Percentiles rank a stretch among this genome's conserved stretches.
Conservation (phyloP, 1,284 basidiomycete genomes). For the Moesziomyces globuligerus region DNA sequence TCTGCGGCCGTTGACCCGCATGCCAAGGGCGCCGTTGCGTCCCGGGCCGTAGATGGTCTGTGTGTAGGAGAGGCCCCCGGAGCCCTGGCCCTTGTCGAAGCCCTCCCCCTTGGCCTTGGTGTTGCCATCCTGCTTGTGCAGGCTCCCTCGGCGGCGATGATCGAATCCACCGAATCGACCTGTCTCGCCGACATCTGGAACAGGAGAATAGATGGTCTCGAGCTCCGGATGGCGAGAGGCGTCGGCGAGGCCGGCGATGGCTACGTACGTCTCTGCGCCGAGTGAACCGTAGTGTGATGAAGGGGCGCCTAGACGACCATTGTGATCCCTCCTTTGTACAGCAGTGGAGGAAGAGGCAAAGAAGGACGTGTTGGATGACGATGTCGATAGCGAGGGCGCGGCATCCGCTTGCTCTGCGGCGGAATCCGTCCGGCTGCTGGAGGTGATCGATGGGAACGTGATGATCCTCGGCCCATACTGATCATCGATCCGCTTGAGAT, state of each 20-base stretch:
- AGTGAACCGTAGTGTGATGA: slow-evolving; percentile 13
- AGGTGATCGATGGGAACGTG: slow-evolving; percentile 38
- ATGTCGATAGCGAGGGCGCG: slow-evolving; percentile 10
- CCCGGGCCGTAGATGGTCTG: slow-evolving; percentile 60
- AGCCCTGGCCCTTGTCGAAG: neutral
- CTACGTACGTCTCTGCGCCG: slow-evolving; percentile 46
- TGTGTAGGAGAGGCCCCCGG: slow-evolving; percentile 44
- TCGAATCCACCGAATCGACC: slow-evolving; percentile 18
- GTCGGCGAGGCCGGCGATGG: slow-evolving; percentile 44
- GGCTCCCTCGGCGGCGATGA: slow-evolving; percentile 3
- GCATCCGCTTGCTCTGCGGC: neutral
- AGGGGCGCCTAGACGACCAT: slow-evolving; percentile 1
- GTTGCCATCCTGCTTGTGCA: neutral
- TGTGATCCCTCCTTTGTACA: slow-evolving; percentile 2
- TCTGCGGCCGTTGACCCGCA: slow-evolving; percentile 52
- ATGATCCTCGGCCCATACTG: slow-evolving; percentile 55
- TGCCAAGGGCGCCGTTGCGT: slow-evolving; percentile 50
- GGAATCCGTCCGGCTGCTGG: slow-evolving; percentile 4
- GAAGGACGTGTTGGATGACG: slow-evolving; percentile 23
- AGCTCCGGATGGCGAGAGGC: slow-evolving; percentile 49
- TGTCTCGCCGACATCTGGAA: slow-evolving; percentile 19
- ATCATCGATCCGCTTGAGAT: slow-evolving; percentile 59
- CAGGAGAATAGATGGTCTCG: slow-evolving; percentile 48
- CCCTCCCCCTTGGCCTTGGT: slow-evolving; percentile 1
- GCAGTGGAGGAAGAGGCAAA: slow-evolving; percentile 20